Percentiles rank a stretch among this genome's conserved stretches.
Evolutionary conservation across 2,329 filamentous ascomycete genomes (phyloP).

Genomic region (Lasiodiplodia sp.): DNA sequence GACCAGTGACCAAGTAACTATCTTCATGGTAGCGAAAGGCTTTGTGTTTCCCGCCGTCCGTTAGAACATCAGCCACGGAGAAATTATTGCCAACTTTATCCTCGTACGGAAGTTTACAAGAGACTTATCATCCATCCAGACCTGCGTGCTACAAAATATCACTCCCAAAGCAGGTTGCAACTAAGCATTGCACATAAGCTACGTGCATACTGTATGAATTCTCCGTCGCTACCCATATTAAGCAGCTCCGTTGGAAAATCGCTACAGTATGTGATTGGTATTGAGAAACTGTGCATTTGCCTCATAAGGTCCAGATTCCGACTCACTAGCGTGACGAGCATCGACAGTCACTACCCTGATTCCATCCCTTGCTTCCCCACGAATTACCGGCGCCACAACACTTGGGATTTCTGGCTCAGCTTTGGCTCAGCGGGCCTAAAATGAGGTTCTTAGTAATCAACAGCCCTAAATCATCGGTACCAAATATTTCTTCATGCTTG

Average conservation of each 20-base stretch:
- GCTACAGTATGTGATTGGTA: background rate
- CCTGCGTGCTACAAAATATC: background rate
- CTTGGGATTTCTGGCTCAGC: background rate
- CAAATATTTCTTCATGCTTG: background rate
- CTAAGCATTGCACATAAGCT: too few species aligned
- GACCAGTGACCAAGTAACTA: background rate
- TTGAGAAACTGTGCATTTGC: background rate
- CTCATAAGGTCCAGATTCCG: background rate
- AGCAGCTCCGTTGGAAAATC: background rate
- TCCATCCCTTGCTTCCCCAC: slow-evolving; percentile 7
- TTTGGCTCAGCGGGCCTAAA: background rate
- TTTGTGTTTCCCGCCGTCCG: background rate
- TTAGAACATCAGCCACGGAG: too few species aligned
- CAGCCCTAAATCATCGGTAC: background rate
- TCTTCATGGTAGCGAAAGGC: background rate
- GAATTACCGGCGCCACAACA: background rate
- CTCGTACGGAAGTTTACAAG: background rate
- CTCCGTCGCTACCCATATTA: background rate
- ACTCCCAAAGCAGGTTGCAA: too few species aligned
- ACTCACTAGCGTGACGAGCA: background rate
- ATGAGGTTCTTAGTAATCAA: background rate
- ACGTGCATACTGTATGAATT: background rate
- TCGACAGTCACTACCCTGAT: background rate
- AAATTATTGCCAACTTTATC: background rate
- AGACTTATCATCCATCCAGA: background rate